A percentile compares a stretch with the other conserved stretches of the same genome.
These are phyloP conservation scores for Cercospora citrullina DNA, from an alignment of 2,329 filamentous ascomycete species.

Conservation along the genomic window DNA sequence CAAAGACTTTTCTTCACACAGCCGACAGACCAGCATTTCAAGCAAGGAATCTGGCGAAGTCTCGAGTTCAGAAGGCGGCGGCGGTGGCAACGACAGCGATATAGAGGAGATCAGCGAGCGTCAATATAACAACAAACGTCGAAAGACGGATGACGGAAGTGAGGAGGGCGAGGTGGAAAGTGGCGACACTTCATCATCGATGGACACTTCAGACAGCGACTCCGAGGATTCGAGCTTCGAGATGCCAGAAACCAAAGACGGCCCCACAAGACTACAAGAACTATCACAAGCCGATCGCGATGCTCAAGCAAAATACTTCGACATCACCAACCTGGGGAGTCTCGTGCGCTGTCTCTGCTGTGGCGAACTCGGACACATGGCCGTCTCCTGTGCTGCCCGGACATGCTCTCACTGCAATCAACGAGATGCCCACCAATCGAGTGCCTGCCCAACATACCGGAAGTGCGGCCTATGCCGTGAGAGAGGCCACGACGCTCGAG, in stretches of 20 bases:
- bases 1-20: conserved; percentile 4
- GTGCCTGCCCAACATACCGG: conserved; percentile 16
- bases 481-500: conserved; percentile 18
- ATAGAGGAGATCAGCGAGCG: conserved; percentile 2
- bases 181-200: conserved; percentile 10
- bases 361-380: conserved; percentile 19
- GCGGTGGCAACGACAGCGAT: neutral
- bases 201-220: conserved; percentile 4
- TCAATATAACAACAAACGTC: neutral
- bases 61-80: conserved; percentile 10
- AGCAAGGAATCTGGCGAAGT: conserved; percentile 21
- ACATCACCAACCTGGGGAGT: conserved; percentile 1
- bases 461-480: conserved; percentile 23
- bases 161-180: conserved; percentile 6
- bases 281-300: conserved; percentile 3
- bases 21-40: conserved; percentile 17
- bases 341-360: conserved; percentile 22
- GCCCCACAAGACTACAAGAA: conserved; percentile 2
- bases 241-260: conserved; percentile 1
- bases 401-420: conserved; percentile 21
- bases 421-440: conserved; percentile 14
- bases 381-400: conserved; percentile 7
- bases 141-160: conserved; percentile 3
- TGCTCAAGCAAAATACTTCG: conserved; percentile 15
- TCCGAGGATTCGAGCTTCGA: conserved; percentile 4